These are phyloP conservation scores for Rutstroemia sp. DNA, from an alignment of 2,329 filamentous ascomycete genomes.

Conservation along the genomic window DNA sequence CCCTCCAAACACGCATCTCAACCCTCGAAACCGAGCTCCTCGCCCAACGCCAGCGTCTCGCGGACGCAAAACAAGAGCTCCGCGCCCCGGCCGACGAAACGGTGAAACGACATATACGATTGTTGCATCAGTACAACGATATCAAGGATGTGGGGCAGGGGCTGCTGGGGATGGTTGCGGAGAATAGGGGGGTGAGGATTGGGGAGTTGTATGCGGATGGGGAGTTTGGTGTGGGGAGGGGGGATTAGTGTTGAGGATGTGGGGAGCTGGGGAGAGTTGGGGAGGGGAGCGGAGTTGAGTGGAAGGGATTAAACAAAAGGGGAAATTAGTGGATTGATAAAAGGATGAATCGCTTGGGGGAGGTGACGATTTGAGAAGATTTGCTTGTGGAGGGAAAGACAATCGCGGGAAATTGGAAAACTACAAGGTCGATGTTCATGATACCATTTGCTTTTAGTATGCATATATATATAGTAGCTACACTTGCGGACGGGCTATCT, in stretches of 20 bases:
- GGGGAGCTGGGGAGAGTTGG: no score
- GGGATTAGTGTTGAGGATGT: conserved; percentile 18
- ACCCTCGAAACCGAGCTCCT: conserved; percentile 33
- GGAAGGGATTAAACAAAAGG: no score
- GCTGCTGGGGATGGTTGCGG: conserved; percentile 59
- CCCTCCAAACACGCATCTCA: conserved; percentile 37
- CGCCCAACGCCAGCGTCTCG: conserved; percentile 29
- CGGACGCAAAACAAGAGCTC: conserved; percentile 30
- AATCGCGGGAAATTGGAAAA: not conserved
- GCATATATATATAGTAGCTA: not conserved
- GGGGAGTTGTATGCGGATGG: conserved; percentile 29
- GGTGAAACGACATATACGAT: conserved; percentile 55
- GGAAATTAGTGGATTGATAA: not conserved
- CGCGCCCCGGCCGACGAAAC: conserved; percentile 37
- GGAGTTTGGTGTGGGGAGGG: conserved; percentile 29
- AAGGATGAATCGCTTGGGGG: not conserved
- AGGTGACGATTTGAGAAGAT: no score
- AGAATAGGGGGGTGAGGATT: conserved; percentile 46
- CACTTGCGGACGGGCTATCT: no score
- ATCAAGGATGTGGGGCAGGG: conserved; percentile 62
- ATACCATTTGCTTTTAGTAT: conserved; percentile 1
- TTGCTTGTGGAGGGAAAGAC: not conserved
- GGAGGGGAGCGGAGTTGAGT: no score
- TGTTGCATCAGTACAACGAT: conserved; percentile 64
- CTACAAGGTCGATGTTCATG: not conserved